These are phyloP conservation scores for Sugiyamaella marilandica DNA, from an alignment of 805 yeast genomes.

Conservation along the genomic window DNA sequence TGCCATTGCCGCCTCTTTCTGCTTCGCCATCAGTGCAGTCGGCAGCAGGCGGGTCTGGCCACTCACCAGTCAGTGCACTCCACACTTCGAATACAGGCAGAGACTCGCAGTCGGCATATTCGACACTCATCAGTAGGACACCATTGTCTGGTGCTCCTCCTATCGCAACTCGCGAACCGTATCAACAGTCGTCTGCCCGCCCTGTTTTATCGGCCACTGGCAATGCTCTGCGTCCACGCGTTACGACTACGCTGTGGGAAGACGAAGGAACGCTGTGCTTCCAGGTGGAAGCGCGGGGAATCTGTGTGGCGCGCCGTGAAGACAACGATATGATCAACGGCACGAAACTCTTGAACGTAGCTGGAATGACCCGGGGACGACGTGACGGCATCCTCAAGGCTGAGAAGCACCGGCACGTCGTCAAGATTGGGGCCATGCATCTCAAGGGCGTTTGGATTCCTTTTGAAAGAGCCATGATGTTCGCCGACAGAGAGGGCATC, in stretches of 20 bases:
- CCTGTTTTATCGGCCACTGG: background rate
- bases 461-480: conserved; percentile 71
- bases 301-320: conserved; percentile 76
- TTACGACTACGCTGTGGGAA: conserved; percentile 87
- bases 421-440: conserved; percentile 83
- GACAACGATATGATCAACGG: conserved; percentile 85
- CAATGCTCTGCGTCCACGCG: conserved; percentile 39
- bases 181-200: background rate
- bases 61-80: no score
- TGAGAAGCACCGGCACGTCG: conserved; percentile 73
- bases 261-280: conserved; percentile 81
- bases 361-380: conserved; percentile 83
- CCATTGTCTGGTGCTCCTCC: background rate
- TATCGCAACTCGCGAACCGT: background rate
- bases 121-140: background rate
- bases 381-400: conserved; percentile 79
- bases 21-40: no score
- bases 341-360: conserved; percentile 74
- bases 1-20: no score
- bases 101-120: no score
- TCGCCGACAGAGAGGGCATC: conserved; percentile 77
- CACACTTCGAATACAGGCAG: no score
- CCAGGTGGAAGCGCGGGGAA: conserved; percentile 79
- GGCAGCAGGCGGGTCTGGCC: no score
- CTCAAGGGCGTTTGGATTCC: conserved; percentile 90